Conservation (phyloP, 176 grass and related monocot genomes). For the Stipa capillata region DNA sequence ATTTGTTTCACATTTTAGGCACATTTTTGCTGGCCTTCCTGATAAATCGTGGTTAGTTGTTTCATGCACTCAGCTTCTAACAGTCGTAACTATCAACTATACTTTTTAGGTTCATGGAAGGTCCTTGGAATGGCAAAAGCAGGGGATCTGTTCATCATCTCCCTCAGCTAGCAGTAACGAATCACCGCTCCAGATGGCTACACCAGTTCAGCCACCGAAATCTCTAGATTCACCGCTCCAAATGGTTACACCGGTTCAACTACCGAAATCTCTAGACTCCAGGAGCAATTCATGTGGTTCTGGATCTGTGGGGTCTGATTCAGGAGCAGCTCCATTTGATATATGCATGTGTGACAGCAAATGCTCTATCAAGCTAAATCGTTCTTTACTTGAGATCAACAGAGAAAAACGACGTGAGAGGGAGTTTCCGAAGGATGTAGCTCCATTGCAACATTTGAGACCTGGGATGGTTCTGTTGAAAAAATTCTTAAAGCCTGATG, state of each 20-base stretch:
- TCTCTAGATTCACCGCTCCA: not conserved
- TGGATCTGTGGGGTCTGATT: constrained; percentile 5
- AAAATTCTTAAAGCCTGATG: constrained; percentile 22
- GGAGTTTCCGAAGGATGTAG: not conserved
- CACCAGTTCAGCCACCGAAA: not conserved
- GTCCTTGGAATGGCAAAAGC: not conserved
- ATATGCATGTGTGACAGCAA: constrained; percentile 20
- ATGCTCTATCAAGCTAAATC: not conserved
- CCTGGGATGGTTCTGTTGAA: constrained; percentile 55
- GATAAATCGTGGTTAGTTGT: not conserved
- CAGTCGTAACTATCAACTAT: not conserved
- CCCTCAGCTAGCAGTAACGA: not conserved
- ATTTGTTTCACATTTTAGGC: not conserved
- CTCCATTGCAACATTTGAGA: constrained; percentile 14
- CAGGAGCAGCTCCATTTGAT: constrained; percentile 26
- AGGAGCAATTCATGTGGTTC: not conserved
- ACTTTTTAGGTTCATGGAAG: not conserved
- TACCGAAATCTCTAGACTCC: not conserved
- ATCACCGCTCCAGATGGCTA: not conserved
- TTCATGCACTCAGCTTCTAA: not conserved
- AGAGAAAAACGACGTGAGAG: constrained; percentile 17
- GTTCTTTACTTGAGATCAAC: constrained; percentile 6
- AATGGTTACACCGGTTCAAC: not conserved
- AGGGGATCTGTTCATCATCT: not conserved
- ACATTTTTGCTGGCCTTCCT: not conserved